Evolutionary conservation across 345 rosid species (phyloP), one percentile per base, ranked within the genome.

Genomic region (Clarkia xantiana): DNA sequence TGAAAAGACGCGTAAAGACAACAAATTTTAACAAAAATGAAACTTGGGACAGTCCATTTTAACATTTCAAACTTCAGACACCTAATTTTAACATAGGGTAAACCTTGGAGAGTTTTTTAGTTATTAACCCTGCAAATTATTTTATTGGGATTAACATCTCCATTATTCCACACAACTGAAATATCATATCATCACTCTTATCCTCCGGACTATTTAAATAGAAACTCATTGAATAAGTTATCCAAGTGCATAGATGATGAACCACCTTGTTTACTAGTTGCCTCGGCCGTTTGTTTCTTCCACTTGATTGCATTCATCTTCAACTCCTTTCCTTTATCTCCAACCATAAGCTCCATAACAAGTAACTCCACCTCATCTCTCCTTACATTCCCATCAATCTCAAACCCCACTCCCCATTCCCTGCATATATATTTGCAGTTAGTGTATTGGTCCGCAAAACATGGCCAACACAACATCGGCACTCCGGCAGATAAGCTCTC

Each of bases 401-500:
- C 84, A 62, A 70, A 49, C 8, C 79, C 84, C 2, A 68, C 57
- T 11, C 65, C 76, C 84, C 76, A 77, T 17, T 80, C 67, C 0
- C n/a, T 49, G 22, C 87, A 73, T 10, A 50, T 38, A 38, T 18
- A 80, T 44, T 71, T 51, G 22, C 77, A 72, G 42, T 77, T 80
- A 0, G 68, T 74, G 17, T 61, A 74, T 14, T 77, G 87, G 17
- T 80, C 87, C 0, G 75, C 77, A 40, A 71, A 70, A 43, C 65
- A 62, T 0, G 87, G 77, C 77, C 83, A 80, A 40, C 84, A 77
- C 14, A 58, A 42, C 87, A 77, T 70, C 0, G 87, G 81, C 44
- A 77, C 71, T 4, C 81, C 79, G 0, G 51, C 7, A 0, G 58
- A 49, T 1, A 80, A 52, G 20, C 84, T 75, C 55, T 77, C 84